phyloP scores from a whole-genome alignment of 345 rosid species.

The Microthlaspi erraticum region DNA sequence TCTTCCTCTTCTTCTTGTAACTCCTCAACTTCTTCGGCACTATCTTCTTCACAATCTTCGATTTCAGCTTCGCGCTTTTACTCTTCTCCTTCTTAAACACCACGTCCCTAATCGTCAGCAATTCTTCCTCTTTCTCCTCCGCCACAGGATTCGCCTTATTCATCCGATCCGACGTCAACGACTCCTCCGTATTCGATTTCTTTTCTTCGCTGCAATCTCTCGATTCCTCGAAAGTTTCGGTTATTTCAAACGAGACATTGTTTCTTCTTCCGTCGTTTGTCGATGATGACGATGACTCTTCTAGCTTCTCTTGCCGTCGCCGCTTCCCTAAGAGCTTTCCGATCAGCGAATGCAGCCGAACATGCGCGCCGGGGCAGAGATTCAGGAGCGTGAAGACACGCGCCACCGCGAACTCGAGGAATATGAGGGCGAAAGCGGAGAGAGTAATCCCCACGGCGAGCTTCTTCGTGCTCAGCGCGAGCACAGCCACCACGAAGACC shows the following conservation, averaged over 20 bases:
- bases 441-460: conserved; percentile 62
- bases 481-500: conserved; percentile 55
- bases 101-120: conserved; percentile 37
- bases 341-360: conserved; percentile 31
- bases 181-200: background rate
- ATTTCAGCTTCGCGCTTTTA: conserved; percentile 47
- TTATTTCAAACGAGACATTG: conserved; percentile 17
- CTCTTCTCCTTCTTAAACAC: conserved; percentile 37
- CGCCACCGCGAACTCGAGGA: conserved; percentile 53
- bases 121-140: conserved; percentile 27
- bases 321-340: conserved; percentile 19
- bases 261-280: conserved; percentile 14
- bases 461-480: conserved; percentile 60
- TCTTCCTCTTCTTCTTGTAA: conserved; percentile 50
- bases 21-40: conserved; percentile 67
- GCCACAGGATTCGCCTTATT: conserved; percentile 19
- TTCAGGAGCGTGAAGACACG: conserved; percentile 41
- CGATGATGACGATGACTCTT: background rate
- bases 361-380: conserved; percentile 36
- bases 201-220: conserved; percentile 14
- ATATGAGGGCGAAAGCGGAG: conserved; percentile 64
- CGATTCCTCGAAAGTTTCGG: conserved; percentile 14
- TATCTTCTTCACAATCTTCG: conserved; percentile 58
- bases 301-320: background rate
- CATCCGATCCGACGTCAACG: background rate